A percentile compares a stretch with the other conserved stretches of the same genome.
Evolutionary conservation across 2,329 filamentous ascomycete genomes (phyloP).

Genomic region (Epichloe scottii): DNA sequence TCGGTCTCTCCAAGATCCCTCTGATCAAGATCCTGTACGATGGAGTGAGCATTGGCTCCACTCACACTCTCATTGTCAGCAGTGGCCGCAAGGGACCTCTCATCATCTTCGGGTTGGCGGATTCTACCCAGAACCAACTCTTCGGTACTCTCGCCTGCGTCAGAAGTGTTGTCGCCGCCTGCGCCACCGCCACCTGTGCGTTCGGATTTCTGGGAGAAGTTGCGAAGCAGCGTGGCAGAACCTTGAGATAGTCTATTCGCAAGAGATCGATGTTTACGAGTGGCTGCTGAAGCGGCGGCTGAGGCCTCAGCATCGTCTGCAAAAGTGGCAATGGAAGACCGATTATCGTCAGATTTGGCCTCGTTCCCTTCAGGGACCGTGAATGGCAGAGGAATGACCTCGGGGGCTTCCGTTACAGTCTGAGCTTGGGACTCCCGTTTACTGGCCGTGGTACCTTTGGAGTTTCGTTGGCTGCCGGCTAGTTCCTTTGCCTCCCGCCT

Average conservation of each 20-base stretch:
- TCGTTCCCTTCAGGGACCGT: conserved; percentile 37
- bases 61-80: conserved; percentile 39
- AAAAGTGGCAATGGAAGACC: conserved; percentile 58
- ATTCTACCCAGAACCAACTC: conserved; percentile 27
- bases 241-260: conserved; percentile 36
- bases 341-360: conserved; percentile 29
- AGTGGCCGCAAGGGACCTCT: conserved; percentile 44
- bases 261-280: conserved; percentile 22
- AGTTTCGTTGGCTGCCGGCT: conserved; percentile 12
- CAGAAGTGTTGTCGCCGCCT: conserved; percentile 5
- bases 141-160: conserved; percentile 30
- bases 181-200: conserved; percentile 7
- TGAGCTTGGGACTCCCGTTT: conserved; percentile 9
- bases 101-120: conserved; percentile 27
- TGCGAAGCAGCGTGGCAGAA: conserved; percentile 32
- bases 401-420: conserved; percentile 26
- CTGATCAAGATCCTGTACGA: conserved; percentile 1
- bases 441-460: conserved; percentile 9
- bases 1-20: conserved; percentile 6
- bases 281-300: conserved; percentile 9
- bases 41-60: conserved; percentile 24
- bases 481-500: conserved; percentile 8
- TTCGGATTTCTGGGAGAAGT: conserved; percentile 26
- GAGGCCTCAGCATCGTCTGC: conserved; percentile 44
- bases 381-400: conserved; percentile 55